Evolutionary conservation across 345 rosid genomes (phyloP).

Genomic region (Arabidopsis thaliana): DNA sequence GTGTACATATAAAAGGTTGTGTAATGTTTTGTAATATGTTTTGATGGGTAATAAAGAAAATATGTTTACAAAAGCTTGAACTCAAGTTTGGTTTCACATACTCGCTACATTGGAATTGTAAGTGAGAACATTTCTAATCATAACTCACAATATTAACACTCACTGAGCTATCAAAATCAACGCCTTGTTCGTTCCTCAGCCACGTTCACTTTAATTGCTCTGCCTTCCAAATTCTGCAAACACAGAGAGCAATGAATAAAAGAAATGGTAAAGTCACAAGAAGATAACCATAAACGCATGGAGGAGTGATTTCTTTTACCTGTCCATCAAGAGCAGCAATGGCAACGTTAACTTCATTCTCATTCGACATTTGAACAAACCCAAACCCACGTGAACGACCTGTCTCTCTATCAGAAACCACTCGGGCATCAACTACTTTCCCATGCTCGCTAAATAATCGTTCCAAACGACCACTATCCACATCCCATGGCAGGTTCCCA

Average conservation of each 20-base stretch:
- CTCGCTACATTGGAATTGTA: neutral
- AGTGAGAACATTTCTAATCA: conserved; percentile 29
- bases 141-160: neutral
- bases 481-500: conserved; percentile 77
- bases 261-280: no score
- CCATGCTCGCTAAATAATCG: conserved; percentile 78
- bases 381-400: conserved; percentile 92
- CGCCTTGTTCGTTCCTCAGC: conserved; percentile 76
- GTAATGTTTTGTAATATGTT: conserved; percentile 17
- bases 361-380: conserved; percentile 71
- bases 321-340: conserved; percentile 85
- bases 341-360: conserved; percentile 72
- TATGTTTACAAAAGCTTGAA: neutral
- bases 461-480: conserved; percentile 65
- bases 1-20: conserved; percentile 36
- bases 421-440: conserved; percentile 69
- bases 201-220: conserved; percentile 74
- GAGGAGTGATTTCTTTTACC: conserved; percentile 47
- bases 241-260: conserved; percentile 1
- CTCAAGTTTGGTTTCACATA: neutral
- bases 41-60: conserved; percentile 26
- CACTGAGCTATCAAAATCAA: conserved; percentile 41
- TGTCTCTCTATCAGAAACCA: conserved; percentile 68
- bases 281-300: neutral
- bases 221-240: conserved; percentile 77